Conservation (phyloP, 148 eudicot genomes). For the Persicaria tinctoria region DNA sequence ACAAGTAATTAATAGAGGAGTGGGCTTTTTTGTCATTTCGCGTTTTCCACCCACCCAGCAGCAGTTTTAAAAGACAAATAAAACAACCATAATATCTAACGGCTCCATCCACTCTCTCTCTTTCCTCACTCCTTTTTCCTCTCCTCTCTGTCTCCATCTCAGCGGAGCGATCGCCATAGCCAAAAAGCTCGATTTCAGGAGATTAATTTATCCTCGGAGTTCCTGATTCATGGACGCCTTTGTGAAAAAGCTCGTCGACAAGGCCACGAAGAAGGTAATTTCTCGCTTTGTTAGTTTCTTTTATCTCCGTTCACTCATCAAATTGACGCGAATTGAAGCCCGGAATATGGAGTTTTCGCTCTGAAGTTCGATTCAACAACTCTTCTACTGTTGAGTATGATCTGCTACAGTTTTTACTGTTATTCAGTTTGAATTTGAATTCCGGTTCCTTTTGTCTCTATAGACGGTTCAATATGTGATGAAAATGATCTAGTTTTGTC, state of each 20-base stretch:
- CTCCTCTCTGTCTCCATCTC: not conserved
- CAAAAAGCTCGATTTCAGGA: not conserved
- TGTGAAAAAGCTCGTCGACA: slow-evolving; percentile 16
- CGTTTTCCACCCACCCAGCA: slow-evolving; percentile 7
- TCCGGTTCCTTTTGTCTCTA: not conserved
- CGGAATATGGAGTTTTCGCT: not conserved
- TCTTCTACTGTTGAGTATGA: not conserved
- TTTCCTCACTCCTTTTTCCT: not conserved
- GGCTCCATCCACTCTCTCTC: not conserved
- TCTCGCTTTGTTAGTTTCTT: not conserved
- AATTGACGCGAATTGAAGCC: not conserved
- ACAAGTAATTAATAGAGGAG: too few species aligned
- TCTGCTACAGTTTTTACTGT: not conserved
- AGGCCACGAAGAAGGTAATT: slow-evolving; percentile 15
- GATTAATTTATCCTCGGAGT: not conserved
- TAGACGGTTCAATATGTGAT: not conserved
- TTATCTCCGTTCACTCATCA: not conserved
- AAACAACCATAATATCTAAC: slow-evolving; percentile 9
- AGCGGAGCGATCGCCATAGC: slow-evolving; percentile 5
- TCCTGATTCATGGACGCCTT: slow-evolving; percentile 8
- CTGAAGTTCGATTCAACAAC: not conserved
- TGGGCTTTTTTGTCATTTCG: too few species aligned
- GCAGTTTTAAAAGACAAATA: slow-evolving; percentile 9
- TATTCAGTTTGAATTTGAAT: not conserved
- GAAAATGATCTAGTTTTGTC: not conserved